These are phyloP conservation scores for Rugonectria rugulosa DNA, from an alignment of 2,329 filamentous ascomycete species.

Conservation along the genomic window DNA sequence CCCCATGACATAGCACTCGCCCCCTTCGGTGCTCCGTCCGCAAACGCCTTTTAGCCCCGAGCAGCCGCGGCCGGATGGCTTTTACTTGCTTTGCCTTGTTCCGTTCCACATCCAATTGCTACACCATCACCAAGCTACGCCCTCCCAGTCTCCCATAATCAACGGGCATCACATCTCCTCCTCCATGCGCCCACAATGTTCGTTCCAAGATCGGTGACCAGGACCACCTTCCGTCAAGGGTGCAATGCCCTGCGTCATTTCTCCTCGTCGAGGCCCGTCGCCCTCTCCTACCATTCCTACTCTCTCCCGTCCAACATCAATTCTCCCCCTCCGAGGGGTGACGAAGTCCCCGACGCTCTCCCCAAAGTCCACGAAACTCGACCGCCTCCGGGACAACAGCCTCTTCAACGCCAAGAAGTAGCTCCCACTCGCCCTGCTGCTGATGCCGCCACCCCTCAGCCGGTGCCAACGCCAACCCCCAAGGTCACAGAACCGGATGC, in stretches of 20 bases:
- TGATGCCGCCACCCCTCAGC: conserved; percentile 26
- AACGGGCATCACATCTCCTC: conserved; percentile 2
- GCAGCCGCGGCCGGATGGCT: conserved; percentile 25
- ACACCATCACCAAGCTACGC: conserved; percentile 19
- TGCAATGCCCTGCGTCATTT: conserved; percentile 52
- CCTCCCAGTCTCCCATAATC: conserved; percentile 8
- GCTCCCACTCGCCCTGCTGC: conserved; percentile 26
- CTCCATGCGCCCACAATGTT: conserved; percentile 52
- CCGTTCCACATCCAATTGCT: conserved; percentile 29
- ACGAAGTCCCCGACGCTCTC: conserved; percentile 53
- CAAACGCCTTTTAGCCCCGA: conserved; percentile 43
- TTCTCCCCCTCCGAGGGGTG: conserved; percentile 50
- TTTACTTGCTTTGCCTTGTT: conserved; percentile 22
- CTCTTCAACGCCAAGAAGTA: conserved; percentile 25
- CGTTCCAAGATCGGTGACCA: conserved; percentile 49
- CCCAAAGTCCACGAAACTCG: conserved; percentile 62
- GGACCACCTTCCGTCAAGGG: conserved; percentile 50
- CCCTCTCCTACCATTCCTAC: conserved; percentile 60
- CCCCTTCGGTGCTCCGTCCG: conserved; percentile 37
- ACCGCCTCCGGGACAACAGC: conserved; percentile 45
- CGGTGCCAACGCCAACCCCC: conserved; percentile 45
- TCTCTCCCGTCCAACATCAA: conserved; percentile 53
- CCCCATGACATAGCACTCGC: conserved; percentile 32
- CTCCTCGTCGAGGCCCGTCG: conserved; percentile 44
- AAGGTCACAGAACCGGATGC: conserved; percentile 67